These are phyloP conservation scores for Graphiopsis chlorocephala DNA, from an alignment of 2,329 filamentous ascomycete species.

Conservation along the genomic window DNA sequence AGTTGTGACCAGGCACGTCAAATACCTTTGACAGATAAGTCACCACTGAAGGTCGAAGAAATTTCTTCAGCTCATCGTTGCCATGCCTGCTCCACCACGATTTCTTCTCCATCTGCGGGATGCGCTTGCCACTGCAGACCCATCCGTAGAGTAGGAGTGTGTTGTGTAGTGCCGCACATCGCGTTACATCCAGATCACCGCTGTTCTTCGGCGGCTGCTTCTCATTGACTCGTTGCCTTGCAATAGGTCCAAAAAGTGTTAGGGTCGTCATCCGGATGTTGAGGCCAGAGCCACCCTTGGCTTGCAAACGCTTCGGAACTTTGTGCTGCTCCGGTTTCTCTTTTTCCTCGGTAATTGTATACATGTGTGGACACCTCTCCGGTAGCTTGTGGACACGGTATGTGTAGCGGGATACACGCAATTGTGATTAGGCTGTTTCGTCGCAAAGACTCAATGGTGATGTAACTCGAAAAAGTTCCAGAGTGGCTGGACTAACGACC, in stretches of 20 bases:
- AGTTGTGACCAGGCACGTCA: constrained; percentile 31
- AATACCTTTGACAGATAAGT: constrained; percentile 33
- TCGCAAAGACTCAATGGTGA: constrained; percentile 1
- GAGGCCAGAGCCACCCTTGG: constrained; percentile 16
- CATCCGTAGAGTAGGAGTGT: constrained; percentile 35
- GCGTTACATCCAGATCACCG: constrained; percentile 30
- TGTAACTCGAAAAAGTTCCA: constrained; percentile 10
- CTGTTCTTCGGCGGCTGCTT: constrained; percentile 23
- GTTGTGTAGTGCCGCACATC: constrained; percentile 35
- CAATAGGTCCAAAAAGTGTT: constrained; percentile 31
- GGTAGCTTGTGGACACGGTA: neutral
- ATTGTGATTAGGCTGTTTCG: neutral
- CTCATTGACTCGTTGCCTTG: constrained; percentile 31
- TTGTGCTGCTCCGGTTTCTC: constrained; percentile 4
- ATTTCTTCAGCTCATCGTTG: constrained; percentile 25
- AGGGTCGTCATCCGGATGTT: constrained; percentile 17
- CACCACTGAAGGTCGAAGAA: constrained; percentile 29
- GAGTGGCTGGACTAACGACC: neutral
- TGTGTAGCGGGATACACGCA: neutral
- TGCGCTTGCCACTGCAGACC: constrained; percentile 33
- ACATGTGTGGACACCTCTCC: constrained; percentile 8
- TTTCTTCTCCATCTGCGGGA: constrained; percentile 29
- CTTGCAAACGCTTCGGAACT: constrained; percentile 14
- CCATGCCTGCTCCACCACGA: constrained; percentile 35
- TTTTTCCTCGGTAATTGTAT: constrained; percentile 11